These are phyloP conservation scores for Parascedosporium putredinis DNA, from an alignment of 2,329 filamentous ascomycete genomes.

Conservation along the genomic window DNA sequence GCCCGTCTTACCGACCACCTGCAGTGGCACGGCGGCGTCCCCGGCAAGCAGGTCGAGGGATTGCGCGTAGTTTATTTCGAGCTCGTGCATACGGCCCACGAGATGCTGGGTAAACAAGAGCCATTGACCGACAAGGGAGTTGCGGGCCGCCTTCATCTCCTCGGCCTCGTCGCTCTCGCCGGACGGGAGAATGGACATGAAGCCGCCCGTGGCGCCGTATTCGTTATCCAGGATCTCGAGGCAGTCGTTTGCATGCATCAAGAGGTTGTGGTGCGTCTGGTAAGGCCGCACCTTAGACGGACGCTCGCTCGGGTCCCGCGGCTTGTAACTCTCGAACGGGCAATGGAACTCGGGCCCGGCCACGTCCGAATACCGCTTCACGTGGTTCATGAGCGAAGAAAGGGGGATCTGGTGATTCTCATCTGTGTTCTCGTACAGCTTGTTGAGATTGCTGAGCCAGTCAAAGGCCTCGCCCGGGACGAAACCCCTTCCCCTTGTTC, in stretches of 20 bases:
- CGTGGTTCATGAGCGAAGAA: conserved; percentile 33
- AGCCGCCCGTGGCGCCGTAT: conserved; percentile 42
- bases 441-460: conserved; percentile 41
- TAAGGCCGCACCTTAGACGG: conserved; percentile 23
- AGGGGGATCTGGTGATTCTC: conserved; percentile 35
- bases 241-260: conserved; percentile 48
- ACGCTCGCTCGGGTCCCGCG: conserved; percentile 7
- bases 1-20: conserved; percentile 42
- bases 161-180: conserved; percentile 22
- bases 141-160: conserved; percentile 31
- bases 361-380: conserved; percentile 30
- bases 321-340: conserved; percentile 25
- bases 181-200: conserved; percentile 42
- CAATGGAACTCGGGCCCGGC: conserved; percentile 33
- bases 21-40: conserved; percentile 38
- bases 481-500: conserved; percentile 19
- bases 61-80: conserved; percentile 43
- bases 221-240: conserved; percentile 52
- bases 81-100: conserved; percentile 43
- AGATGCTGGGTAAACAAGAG: conserved; percentile 44
- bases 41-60: conserved; percentile 37
- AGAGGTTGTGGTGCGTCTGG: conserved; percentile 35
- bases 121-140: conserved; percentile 46
- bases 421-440: conserved; percentile 38
- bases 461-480: conserved; percentile 40